A percentile compares a stretch with the other conserved stretches of the same genome.
These are phyloP conservation scores for Diaporthe australafricana DNA, from an alignment of 2,329 filamentous ascomycete genomes.

Conservation along the genomic window DNA sequence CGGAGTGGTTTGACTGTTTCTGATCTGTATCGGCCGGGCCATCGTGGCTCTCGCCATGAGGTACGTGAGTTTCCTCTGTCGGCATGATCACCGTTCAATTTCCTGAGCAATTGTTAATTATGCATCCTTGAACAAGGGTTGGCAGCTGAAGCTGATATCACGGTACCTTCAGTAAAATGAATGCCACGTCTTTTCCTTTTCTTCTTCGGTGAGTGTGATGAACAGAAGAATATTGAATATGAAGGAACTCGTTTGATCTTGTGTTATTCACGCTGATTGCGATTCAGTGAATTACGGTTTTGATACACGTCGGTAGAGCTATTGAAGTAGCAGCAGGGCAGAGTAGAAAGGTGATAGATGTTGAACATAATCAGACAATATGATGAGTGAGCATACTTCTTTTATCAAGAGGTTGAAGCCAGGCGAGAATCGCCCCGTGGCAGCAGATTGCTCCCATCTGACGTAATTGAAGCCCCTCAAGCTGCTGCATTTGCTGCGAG, in stretches of 20 bases:
- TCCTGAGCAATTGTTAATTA: background rate
- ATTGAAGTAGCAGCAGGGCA: background rate
- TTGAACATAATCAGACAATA: no score
- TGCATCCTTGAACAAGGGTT: background rate
- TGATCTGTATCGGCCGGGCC: background rate
- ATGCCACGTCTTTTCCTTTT: background rate
- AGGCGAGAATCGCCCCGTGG: background rate
- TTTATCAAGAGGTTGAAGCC: background rate
- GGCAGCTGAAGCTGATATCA: background rate
- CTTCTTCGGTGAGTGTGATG: background rate
- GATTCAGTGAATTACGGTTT: no score
- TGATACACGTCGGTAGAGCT: background rate
- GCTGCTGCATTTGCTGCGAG: background rate
- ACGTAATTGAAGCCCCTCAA: constrained; percentile 11
- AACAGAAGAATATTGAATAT: no score
- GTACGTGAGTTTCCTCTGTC: background rate
- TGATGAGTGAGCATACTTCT: background rate
- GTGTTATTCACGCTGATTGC: no score
- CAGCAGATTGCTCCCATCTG: background rate
- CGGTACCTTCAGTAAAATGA: background rate
- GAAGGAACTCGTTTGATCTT: no score
- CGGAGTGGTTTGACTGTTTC: background rate
- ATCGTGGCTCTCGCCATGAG: background rate
- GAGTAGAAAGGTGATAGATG: background rate
- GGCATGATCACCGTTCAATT: background rate